These are phyloP conservation scores for Phytophthora pistaciae DNA, from an alignment of 352 stramenopile species.

Conservation along the genomic window DNA sequence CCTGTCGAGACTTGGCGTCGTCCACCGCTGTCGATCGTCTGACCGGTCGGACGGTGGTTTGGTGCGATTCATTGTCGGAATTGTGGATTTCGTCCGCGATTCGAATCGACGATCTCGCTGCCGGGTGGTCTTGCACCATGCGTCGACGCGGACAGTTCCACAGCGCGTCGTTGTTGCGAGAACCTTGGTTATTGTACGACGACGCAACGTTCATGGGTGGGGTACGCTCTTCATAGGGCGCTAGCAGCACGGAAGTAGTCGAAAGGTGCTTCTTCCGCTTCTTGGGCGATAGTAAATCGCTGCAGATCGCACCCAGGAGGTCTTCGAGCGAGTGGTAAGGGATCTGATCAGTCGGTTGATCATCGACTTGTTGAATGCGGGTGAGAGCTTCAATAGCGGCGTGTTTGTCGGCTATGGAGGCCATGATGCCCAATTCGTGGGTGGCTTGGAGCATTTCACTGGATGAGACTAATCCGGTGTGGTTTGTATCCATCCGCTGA, in stretches of 20 bases:
- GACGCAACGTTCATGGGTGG: constrained; percentile 26
- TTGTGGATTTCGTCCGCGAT: constrained; percentile 54
- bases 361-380: neutral
- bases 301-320: constrained; percentile 61
- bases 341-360: constrained; percentile 36
- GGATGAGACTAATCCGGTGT: constrained; percentile 51
- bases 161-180: constrained; percentile 51
- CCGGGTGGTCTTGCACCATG: constrained; percentile 69
- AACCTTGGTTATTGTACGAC: constrained; percentile 23
- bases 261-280: constrained; percentile 73
- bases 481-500: constrained; percentile 49
- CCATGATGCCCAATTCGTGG: constrained; percentile 70
- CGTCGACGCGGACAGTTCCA: constrained; percentile 74
- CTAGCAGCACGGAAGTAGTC: constrained; percentile 73
- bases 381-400: constrained; percentile 56
- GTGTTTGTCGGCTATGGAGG: constrained; percentile 64
- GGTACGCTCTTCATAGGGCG: constrained; percentile 54
- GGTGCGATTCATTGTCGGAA: constrained; percentile 12
- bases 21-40: constrained; percentile 18
- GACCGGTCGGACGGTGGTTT: constrained; percentile 4
- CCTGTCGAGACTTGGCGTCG: constrained; percentile 28
- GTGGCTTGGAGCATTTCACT: constrained; percentile 61
- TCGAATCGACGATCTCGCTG: constrained; percentile 63
- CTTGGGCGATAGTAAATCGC: constrained; percentile 73
- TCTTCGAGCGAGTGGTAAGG: constrained; percentile 57